These are phyloP conservation scores for Fagus crenata DNA, from an alignment of 306 rosid species.

Conservation along the genomic window DNA sequence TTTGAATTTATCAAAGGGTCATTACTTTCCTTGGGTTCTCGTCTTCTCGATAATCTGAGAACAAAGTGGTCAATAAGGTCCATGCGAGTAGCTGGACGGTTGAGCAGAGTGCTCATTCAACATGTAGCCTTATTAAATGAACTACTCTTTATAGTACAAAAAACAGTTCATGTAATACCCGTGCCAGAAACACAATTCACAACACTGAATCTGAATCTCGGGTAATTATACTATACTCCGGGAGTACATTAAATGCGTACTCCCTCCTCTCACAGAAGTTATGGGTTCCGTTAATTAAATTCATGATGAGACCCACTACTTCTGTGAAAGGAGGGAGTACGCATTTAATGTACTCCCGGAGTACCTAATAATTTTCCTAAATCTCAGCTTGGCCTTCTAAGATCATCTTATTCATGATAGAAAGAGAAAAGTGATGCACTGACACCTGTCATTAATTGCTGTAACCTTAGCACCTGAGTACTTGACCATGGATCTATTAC, in stretches of 20 bases:
- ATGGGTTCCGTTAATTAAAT: too few species aligned
- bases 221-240: too few species aligned
- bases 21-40: background rate
- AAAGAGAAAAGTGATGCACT: background rate
- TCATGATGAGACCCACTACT: too few species aligned
- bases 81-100: background rate
- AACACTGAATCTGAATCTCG: too few species aligned
- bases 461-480: background rate
- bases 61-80: background rate
- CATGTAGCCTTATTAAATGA: background rate
- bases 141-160: background rate
- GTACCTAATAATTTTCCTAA: too few species aligned
- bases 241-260: too few species aligned
- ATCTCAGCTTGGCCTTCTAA: background rate
- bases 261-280: too few species aligned
- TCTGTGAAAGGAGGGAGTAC: too few species aligned
- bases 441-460: background rate
- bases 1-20: background rate
- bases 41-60: background rate
- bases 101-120: background rate
- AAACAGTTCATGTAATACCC: constrained; percentile 2
- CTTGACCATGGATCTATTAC: too few species aligned
- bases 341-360: too few species aligned
- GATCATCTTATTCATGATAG: background rate
- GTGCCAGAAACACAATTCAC: background rate